Evolutionary conservation across 805 yeast genomes (phyloP).

Genomic region (Ogataea zsoltii): DNA sequence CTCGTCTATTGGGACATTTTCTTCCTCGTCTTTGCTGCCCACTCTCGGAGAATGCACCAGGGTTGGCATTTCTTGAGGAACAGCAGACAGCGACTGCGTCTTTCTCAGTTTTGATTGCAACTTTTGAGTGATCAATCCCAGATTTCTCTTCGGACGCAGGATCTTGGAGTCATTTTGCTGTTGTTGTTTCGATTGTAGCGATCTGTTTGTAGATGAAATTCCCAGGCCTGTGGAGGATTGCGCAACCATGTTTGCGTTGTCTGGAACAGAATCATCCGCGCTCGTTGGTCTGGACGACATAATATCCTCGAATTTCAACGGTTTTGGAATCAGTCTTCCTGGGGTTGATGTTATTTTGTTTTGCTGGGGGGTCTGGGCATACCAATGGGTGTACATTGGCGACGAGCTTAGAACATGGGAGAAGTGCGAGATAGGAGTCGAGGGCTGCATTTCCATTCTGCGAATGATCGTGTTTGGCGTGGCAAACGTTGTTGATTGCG

Average conservation of each 20-base stretch:
- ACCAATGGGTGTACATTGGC: slow-evolving; percentile 36
- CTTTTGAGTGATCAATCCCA: slow-evolving; percentile 17
- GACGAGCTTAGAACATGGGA: slow-evolving; percentile 35
- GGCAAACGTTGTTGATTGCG: slow-evolving; percentile 5
- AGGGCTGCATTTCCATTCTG: slow-evolving; percentile 19
- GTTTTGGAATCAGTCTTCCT: slow-evolving; percentile 23
- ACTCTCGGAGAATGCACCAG: neutral
- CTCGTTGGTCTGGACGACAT: slow-evolving; percentile 9
- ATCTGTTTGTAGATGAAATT: slow-evolving; percentile 1
- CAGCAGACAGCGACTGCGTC: slow-evolving; percentile 8
- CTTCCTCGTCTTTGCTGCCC: neutral
- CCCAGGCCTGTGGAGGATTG: slow-evolving; percentile 7
- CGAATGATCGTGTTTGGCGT: slow-evolving; percentile 13
- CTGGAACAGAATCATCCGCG: slow-evolving; percentile 2
- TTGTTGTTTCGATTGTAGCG: neutral
- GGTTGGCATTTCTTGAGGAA: neutral
- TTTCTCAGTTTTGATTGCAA: slow-evolving; percentile 17
- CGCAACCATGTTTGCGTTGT: neutral
- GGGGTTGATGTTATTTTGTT: slow-evolving; percentile 20
- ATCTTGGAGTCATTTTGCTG: neutral
- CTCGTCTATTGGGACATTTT: neutral
- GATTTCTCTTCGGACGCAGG: slow-evolving; percentile 10
- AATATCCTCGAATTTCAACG: slow-evolving; percentile 26
- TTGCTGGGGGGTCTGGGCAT: slow-evolving; percentile 31
- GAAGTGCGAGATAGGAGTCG: slow-evolving; percentile 35